phyloP scores from a whole-genome alignment of 2,329 filamentous ascomycete species.

The Botrytis aclada region DNA sequence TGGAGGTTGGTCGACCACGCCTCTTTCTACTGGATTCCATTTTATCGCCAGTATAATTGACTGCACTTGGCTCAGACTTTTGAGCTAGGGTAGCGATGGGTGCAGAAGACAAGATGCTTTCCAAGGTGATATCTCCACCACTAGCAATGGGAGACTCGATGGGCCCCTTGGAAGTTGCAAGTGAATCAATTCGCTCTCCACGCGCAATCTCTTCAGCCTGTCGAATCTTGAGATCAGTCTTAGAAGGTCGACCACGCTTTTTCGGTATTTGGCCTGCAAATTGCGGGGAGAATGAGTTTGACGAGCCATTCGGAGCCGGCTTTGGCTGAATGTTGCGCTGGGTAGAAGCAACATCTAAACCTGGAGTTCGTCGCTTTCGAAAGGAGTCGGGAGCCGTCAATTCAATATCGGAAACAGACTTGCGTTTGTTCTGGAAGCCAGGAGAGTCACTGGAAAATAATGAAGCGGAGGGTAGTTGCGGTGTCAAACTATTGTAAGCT shows the following conservation, averaged over 20 bases:
- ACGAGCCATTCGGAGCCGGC: slow-evolving; percentile 31
- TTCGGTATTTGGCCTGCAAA: slow-evolving; percentile 24
- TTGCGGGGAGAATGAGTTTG: slow-evolving; percentile 26
- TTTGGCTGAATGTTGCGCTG: slow-evolving; percentile 33
- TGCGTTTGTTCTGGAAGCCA: slow-evolving; percentile 29
- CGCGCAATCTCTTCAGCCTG: slow-evolving; percentile 31
- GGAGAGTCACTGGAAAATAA: slow-evolving; percentile 17
- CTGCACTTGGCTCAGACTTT: slow-evolving; percentile 3
- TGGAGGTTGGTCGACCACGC: slow-evolving; percentile 23
- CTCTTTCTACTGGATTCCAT: slow-evolving; percentile 29
- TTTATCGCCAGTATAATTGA: background rate
- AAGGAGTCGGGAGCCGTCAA: slow-evolving; percentile 20
- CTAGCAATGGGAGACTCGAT: slow-evolving; percentile 12
- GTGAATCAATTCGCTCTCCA: slow-evolving; percentile 32
- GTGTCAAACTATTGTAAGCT: slow-evolving; percentile 8
- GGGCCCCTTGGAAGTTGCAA: slow-evolving; percentile 16
- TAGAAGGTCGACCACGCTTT: slow-evolving; percentile 37
- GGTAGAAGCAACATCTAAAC: slow-evolving; percentile 22
- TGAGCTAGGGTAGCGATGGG: background rate
- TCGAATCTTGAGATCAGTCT: slow-evolving; percentile 33
- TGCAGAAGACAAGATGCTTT: background rate
- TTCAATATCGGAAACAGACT: slow-evolving; percentile 29
- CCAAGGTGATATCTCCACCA: slow-evolving; percentile 17
- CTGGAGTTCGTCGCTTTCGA: slow-evolving; percentile 31
- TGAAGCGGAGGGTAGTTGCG: slow-evolving; percentile 4